Base-by-base conservation (phyloP, 2,329 filamentous ascomycete species). In the Elsinoe fawcettii region DNA sequence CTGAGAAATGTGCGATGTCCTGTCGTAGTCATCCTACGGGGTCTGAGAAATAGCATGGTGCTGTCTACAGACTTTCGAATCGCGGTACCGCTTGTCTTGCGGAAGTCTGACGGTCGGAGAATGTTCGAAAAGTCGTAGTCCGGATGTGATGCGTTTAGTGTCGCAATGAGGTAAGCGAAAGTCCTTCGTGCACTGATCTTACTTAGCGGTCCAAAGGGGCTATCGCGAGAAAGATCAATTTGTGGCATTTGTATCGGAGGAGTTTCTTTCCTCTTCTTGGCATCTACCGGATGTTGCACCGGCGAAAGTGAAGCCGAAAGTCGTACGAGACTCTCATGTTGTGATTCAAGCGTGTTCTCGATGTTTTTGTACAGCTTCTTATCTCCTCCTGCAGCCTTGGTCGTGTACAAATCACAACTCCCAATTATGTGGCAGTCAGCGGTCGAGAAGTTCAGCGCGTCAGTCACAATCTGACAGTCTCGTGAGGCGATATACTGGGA, bases 321-420 rank as follows among this genome's bases (percentile, higher is more conserved):
- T 62, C 90, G 87, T 51, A 96, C 78, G 1, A 95, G 82, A 6
- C 90, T 88, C 64, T 90, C 88, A 78, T 97, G 90, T 71, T 96
- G 90, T 36, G 88, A 87, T 71, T 95, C 90, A 59, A 99, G 82
- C 27, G 88, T 90, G 67, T 88, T 84, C 70, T 96, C 91, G 68
- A 99, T 97, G 69, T 86, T 88, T 74, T 91, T 95, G 78, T 96
- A 96, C 7, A 99, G 79, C 70, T 97, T 97, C 81, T 96, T 96
- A 71, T 99, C 93, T 62, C 86, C 86, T 46, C 91, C 90, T 57
- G 92, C 90, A 27, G 93, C 91, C 74, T 99, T 99, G 23, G 91
- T 96, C 8, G 92, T 97, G 77, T 96, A 99, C 16, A 97, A 80
- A 72, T 99, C 93, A 78, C 92, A 97, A 63, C 89, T 88, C 65